These are phyloP conservation scores for Pleurotus salmoneostramineus DNA, from an alignment of 768 basidiomycete species.

Conservation along the genomic window DNA sequence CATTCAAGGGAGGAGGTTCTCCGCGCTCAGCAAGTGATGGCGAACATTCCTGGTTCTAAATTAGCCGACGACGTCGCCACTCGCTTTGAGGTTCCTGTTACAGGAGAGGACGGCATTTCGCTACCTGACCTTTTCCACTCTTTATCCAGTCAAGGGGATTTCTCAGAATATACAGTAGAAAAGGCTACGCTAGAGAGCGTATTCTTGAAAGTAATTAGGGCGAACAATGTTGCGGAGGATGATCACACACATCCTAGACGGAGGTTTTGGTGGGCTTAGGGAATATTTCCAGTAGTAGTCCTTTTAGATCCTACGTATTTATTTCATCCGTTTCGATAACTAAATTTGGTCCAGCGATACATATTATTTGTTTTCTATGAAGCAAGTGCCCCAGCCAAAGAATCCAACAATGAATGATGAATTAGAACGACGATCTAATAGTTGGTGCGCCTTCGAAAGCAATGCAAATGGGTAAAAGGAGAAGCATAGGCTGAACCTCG, in stretches of 20 bases:
- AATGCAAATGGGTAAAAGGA: conserved; percentile 4
- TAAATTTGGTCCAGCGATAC: neutral
- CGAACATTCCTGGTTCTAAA: conserved; percentile 46
- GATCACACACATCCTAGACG: conserved; percentile 9
- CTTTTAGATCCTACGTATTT: neutral
- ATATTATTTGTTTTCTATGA: neutral
- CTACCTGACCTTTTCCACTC: conserved; percentile 42
- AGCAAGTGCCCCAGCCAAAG: neutral
- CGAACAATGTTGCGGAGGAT: conserved; percentile 38
- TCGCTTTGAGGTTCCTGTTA: conserved; percentile 57
- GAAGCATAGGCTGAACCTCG: conserved; percentile 3
- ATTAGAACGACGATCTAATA: conserved; percentile 19
- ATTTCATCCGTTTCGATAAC: neutral
- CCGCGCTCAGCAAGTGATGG: conserved; percentile 46
- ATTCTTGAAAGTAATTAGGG: conserved; percentile 52
- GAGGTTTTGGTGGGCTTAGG: conserved; percentile 11
- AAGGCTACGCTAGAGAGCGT: conserved; percentile 50
- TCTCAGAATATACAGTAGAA: conserved; percentile 51
- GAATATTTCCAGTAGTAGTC: neutral
- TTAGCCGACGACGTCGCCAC: conserved; percentile 62
- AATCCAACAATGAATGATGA: conserved; percentile 7
- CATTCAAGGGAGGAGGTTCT: conserved; percentile 41
- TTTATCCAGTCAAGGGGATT: conserved; percentile 36
- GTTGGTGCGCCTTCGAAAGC: conserved; percentile 10
- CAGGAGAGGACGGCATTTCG: conserved; percentile 24